Evolutionary conservation across 2,329 filamentous ascomycete species (phyloP).

Genomic region (Nectriaceae sp.): DNA sequence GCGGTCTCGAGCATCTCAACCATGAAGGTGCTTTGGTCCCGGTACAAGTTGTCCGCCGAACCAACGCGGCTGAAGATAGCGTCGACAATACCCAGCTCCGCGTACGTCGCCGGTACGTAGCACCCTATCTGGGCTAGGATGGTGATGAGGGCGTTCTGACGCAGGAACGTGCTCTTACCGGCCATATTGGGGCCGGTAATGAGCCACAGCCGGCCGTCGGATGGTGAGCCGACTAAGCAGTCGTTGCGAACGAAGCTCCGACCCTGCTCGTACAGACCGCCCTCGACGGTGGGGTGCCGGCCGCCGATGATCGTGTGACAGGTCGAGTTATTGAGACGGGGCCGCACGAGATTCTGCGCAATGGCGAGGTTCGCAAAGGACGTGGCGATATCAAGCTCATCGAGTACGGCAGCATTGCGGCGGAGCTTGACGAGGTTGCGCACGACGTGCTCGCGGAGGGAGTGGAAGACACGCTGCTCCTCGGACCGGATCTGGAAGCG

Average conservation of each 20-base stretch:
- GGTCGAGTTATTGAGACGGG: slow-evolving; percentile 65
- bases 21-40: slow-evolving; percentile 98
- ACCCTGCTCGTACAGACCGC: slow-evolving; percentile 76
- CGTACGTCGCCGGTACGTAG: slow-evolving; percentile 87
- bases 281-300: slow-evolving; percentile 89
- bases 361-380: slow-evolving; percentile 79
- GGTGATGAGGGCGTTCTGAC: slow-evolving; percentile 92
- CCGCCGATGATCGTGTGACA: slow-evolving; percentile 80
- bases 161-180: slow-evolving; percentile 92
- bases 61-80: slow-evolving; percentile 93
- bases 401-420: slow-evolving; percentile 86
- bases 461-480: slow-evolving; percentile 77
- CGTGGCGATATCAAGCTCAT: slow-evolving; percentile 88
- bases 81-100: slow-evolving; percentile 88
- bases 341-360: slow-evolving; percentile 74
- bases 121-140: slow-evolving; percentile 91
- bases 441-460: slow-evolving; percentile 75
- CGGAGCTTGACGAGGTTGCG: slow-evolving; percentile 81
- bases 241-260: slow-evolving; percentile 84
- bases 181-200: slow-evolving; percentile 96
- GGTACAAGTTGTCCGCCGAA: slow-evolving; percentile 92
- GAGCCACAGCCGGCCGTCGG: slow-evolving; percentile 64
- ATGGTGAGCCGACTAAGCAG: slow-evolving; percentile 73
- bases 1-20: slow-evolving; percentile 98
- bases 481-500: slow-evolving; percentile 79